These are phyloP conservation scores for Elongisporangium anandrum DNA, from an alignment of 352 stramenopile species.

Conservation along the genomic window DNA sequence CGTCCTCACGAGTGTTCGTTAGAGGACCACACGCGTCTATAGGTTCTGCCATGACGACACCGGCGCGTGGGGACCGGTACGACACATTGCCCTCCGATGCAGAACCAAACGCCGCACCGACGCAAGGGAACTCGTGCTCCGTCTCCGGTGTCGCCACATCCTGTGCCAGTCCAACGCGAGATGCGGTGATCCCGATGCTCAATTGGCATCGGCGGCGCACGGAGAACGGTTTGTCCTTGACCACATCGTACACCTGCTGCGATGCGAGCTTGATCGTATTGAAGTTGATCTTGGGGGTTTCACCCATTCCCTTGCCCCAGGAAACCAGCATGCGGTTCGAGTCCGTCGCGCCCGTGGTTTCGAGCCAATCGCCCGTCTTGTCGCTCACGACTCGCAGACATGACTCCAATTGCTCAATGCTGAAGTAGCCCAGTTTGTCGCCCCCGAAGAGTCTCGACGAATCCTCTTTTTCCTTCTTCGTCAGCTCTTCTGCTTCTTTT, in stretches of 20 bases:
- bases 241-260: conserved; percentile 41
- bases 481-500: conserved; percentile 6
- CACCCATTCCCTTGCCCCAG: conserved; percentile 14
- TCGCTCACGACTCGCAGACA: conserved; percentile 57
- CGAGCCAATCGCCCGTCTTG: conserved; percentile 67
- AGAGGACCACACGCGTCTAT: conserved; percentile 47
- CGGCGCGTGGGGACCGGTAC: conserved; percentile 11
- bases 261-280: conserved; percentile 16
- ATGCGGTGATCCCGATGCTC: conserved; percentile 18
- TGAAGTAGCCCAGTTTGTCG: conserved; percentile 50
- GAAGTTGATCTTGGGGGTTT: conserved; percentile 6
- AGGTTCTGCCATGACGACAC: conserved; percentile 49
- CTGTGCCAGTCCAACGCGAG: conserved; percentile 4
- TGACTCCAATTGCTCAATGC: conserved; percentile 53
- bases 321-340: conserved; percentile 36
- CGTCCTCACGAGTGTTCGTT: conserved; percentile 16
- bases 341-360: conserved; percentile 47
- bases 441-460: conserved; percentile 52
- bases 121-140: conserved; percentile 47
- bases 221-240: conserved; percentile 16
- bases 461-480: conserved; percentile 2
- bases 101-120: conserved; percentile 53
- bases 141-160: conserved; percentile 6
- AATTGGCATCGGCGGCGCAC: conserved; percentile 34
- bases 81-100: conserved; percentile 25